Conservation (phyloP, 345 rosid species). For the Sapria himalayana region DNA sequence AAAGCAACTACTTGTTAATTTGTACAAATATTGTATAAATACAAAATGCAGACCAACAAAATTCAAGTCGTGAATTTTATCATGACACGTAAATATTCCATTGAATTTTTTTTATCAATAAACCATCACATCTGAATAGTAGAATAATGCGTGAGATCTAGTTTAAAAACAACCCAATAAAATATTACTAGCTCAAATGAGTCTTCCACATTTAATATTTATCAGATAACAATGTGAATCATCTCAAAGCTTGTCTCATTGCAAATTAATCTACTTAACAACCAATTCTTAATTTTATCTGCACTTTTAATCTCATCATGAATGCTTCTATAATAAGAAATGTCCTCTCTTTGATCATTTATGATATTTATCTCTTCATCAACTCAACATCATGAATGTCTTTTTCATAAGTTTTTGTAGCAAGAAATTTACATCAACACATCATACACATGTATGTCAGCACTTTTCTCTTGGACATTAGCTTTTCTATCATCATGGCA, state of each 20-base stretch:
- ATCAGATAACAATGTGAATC: not conserved
- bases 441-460: not conserved
- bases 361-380: not conserved
- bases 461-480: not conserved
- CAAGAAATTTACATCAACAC: not conserved
- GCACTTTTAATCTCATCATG: not conserved
- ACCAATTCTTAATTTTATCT: not conserved
- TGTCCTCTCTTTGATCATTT: not conserved
- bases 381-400: not conserved
- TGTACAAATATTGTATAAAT: no score
- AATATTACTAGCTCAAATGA: not conserved
- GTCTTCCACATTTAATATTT: not conserved
- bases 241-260: not conserved
- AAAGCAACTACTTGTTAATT: no score
- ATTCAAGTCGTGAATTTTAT: no score
- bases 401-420: not conserved
- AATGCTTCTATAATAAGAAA: not conserved
- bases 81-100: no score
- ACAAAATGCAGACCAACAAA: no score
- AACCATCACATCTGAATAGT: no score
- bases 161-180: not conserved
- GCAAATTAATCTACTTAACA: not conserved
- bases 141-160: not conserved
- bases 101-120: no score
- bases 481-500: not conserved